Evolutionary conservation across 2,329 filamentous ascomycete species (phyloP).

Genomic region (Magnaporthiopsis incrustans): DNA sequence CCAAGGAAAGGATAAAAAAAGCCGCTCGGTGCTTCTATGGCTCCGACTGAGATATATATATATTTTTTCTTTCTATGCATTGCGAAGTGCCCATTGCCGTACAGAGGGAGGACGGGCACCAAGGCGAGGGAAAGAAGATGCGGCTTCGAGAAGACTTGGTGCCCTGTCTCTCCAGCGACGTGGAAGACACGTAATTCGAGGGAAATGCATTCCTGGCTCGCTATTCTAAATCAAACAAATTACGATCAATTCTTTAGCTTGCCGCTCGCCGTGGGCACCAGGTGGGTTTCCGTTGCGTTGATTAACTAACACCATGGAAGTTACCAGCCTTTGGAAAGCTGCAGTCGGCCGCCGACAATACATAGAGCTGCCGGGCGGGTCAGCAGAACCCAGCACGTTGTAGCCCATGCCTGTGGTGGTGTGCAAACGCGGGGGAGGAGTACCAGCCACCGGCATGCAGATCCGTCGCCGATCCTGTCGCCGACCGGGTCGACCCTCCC

Average conservation of each 20-base stretch:
- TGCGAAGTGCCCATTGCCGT: no score
- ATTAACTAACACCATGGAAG: not conserved
- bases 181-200: not conserved
- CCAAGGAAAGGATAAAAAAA: no score
- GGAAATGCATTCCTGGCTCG: not conserved
- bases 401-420: not conserved
- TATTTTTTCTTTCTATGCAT: no score
- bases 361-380: no score
- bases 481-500: not conserved
- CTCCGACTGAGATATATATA: no score
- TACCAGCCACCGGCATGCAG: not conserved
- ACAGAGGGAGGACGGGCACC: no score
- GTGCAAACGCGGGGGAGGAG: not conserved
- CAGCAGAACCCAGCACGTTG: not conserved
- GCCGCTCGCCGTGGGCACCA: not conserved
- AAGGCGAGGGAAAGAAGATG: no score
- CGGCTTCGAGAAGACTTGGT: no score
- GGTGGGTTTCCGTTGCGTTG: not conserved
- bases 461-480: not conserved
- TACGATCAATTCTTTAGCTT: not conserved
- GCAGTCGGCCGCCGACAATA: no score
- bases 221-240: not conserved
- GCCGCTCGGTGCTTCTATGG: no score
- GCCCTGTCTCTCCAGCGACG: no score
- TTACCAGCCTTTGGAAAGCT: not conserved